phyloP scores from a whole-genome alignment of 305 asterid genomes.

The Rubia balearica region DNA sequence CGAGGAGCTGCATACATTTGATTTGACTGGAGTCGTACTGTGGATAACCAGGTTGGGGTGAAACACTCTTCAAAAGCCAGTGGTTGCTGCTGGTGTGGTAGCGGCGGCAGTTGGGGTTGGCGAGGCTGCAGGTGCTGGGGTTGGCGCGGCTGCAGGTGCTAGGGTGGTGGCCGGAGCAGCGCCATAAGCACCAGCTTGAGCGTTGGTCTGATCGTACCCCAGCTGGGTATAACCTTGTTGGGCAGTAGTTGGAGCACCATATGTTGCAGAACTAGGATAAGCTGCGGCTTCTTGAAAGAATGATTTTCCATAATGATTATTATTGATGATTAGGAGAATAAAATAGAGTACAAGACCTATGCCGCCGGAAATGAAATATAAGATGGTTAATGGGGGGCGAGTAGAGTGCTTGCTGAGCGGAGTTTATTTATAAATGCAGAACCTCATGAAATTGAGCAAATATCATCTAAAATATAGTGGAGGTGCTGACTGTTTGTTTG shows the following conservation, averaged over 20 bases:
- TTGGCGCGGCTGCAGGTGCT: constrained; percentile 26
- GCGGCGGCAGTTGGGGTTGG: constrained; percentile 26
- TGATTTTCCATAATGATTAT: too few relatives aligned
- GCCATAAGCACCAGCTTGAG: constrained; percentile 72
- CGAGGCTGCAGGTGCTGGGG: too few relatives aligned
- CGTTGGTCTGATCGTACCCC: constrained; percentile 43
- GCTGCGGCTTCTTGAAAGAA: constrained; percentile 26
- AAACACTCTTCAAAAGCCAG: constrained; percentile 46
- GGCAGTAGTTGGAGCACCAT: constrained; percentile 41
- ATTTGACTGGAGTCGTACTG: constrained; percentile 67
- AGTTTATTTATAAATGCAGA: too few relatives aligned
- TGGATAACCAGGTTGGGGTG: constrained; percentile 55
- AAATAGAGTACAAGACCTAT: too few relatives aligned
- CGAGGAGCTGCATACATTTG: constrained; percentile 72
- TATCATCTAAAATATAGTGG: too few relatives aligned
- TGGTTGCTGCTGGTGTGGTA: constrained; percentile 27
- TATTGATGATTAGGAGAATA: too few relatives aligned
- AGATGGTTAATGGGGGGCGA: too few relatives aligned
- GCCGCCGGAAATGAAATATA: too few relatives aligned
- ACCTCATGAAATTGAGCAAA: too few relatives aligned
- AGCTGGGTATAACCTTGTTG: constrained; percentile 47
- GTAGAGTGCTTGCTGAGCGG: too few relatives aligned
- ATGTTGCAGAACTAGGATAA: constrained; percentile 45
- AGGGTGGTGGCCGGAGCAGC: constrained; percentile 24
- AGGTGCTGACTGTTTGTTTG: too few relatives aligned